Base-by-base conservation (phyloP, 495 filamentous ascomycete genomes). In the Glarea lozoyensis region DNA sequence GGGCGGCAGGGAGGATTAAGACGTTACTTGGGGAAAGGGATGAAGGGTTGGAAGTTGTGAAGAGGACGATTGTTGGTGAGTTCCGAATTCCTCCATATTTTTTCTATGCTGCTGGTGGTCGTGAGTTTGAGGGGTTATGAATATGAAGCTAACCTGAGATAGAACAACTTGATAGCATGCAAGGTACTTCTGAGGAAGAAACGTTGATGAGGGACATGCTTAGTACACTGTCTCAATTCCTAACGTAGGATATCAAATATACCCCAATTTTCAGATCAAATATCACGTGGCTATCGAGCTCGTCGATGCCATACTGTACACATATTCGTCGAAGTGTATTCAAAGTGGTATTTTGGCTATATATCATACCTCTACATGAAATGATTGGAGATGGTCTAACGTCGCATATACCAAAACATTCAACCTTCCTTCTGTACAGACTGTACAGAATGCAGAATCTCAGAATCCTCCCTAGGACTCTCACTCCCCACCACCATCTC, bases 141-240 rank as follows among this genome's bases (percentile, higher is more conserved):
- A n/a, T 7, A 7, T 29, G 25, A 50, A 60, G 34, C 65, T 56
- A 43, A 60, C 45, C 10, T 23, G 12, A 38, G 45, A 15, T 44
- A 70, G 49, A 59, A 36, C 57, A 62, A 54, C 34, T 60, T 67
- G 70, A 78, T 55, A 76, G 80, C 64, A 63, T 82, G 22, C 67
- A 75, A 20, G 78, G 66, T 16, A 60, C 59, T 15, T 68, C 78
- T 20, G 69, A 72, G 22, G 73, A 75, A n/a, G 66, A 73, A 43
- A 73, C 69, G 44, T 67, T 73, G 37, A 61, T 68, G 42, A 76
- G 73, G 50, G 81, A 84, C 45, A 86, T 86, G 79, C 62, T 86
- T 24, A 65, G 59, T 42, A 79, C 81, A 6, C 57, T 86, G 21
- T 56, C 83, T 20, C 66, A 70, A 23, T 81, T 77, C 53, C 51